These are phyloP conservation scores for Panus rudis DNA, from an alignment of 768 basidiomycete genomes.

Conservation along the genomic window DNA sequence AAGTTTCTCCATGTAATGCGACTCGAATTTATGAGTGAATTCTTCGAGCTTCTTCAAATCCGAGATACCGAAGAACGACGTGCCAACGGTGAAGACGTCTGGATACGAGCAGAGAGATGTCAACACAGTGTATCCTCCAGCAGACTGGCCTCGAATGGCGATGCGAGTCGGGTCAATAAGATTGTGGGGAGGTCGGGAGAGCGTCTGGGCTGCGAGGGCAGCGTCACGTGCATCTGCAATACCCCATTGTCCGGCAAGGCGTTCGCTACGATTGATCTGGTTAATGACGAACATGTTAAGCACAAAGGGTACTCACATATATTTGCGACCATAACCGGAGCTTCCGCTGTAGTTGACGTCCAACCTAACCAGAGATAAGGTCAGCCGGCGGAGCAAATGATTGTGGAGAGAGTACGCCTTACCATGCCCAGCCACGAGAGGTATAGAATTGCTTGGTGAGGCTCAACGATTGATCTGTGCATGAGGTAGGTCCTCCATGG, in stretches of 20 bases:
- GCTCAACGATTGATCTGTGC: constrained; percentile 37
- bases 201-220: constrained; percentile 43
- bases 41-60: constrained; percentile 50
- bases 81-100: constrained; percentile 52
- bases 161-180: constrained; percentile 59
- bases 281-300: not conserved
- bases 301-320: constrained; percentile 33
- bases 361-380: constrained; percentile 32
- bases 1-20: constrained; percentile 49
- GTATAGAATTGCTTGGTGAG: constrained; percentile 63
- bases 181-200: constrained; percentile 37
- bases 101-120: constrained; percentile 35
- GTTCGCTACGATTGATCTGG: constrained; percentile 24
- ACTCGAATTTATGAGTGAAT: constrained; percentile 71
- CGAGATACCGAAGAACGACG: constrained; percentile 63
- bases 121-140: constrained; percentile 70
- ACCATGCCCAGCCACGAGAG: constrained; percentile 71
- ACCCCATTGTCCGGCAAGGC: constrained; percentile 66
- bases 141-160: constrained; percentile 65
- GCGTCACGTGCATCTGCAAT: constrained; percentile 66
- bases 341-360: constrained; percentile 78
- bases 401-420: constrained; percentile 7
- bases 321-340: constrained; percentile 63
- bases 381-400: not conserved
- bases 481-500: constrained; percentile 68